Conservation (phyloP, 495 filamentous ascomycete species). For the Penicillium coffeae region DNA sequence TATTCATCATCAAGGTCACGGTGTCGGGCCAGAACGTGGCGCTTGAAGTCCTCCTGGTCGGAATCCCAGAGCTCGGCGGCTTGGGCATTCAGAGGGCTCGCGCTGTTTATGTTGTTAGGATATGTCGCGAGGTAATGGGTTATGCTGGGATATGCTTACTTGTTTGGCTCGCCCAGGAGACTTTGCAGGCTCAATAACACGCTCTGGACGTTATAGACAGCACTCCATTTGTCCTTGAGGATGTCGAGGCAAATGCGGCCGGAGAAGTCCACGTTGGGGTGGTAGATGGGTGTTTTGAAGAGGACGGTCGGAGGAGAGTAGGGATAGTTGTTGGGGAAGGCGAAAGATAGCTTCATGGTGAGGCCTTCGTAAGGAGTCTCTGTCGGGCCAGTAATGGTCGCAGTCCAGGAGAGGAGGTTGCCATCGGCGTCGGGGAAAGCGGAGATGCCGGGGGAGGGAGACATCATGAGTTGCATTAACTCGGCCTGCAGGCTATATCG, state of each 20-base stretch:
- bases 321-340: conserved; percentile 89
- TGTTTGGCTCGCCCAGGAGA: conserved; percentile 94
- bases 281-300: conserved; percentile 91
- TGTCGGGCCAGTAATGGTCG: conserved; percentile 86
- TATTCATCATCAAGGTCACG: conserved; percentile 57
- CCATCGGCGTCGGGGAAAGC: conserved; percentile 89
- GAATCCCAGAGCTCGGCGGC: conserved; percentile 95
- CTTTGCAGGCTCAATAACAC: conserved; percentile 93
- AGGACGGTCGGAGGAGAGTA: conserved; percentile 90
- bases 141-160: conserved; percentile 52
- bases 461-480: conserved; percentile 96
- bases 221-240: conserved; percentile 96
- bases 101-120: conserved; percentile 47
- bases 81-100: conserved; percentile 92
- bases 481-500: conserved; percentile 81
- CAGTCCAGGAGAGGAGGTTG: conserved; percentile 87
- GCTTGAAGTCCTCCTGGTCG: conserved; percentile 82
- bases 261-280: conserved; percentile 91
- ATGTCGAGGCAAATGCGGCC: conserved; percentile 95
- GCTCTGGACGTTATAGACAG: conserved; percentile 89
- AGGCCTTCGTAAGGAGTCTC: conserved; percentile 88
- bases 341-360: conserved; percentile 89
- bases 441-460: conserved; percentile 85
- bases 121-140: not conserved
- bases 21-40: conserved; percentile 61